Base-by-base conservation (phyloP, 2,329 filamentous ascomycete genomes). In the Neonectria magnoliae region DNA sequence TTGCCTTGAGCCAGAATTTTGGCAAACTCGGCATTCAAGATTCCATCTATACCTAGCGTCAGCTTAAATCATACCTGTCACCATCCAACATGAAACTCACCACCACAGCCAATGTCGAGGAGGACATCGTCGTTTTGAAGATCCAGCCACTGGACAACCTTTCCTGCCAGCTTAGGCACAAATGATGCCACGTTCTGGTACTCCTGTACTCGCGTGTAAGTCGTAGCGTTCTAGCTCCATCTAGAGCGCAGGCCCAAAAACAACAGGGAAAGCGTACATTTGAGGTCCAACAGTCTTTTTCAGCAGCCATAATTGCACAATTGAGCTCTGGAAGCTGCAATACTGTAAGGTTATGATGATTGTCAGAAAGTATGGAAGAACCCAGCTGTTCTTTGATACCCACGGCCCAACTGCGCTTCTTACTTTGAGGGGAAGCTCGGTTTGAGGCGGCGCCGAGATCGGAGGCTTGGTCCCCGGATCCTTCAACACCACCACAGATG, bases 81-180 rank as follows among this genome's bases (percentile, higher is more conserved):
- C 14, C 10, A 25, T 27, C 20, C 0, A 36, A 36, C 6, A n/a
- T 31, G 27, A 22, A 22, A 76, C 79, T 65, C 62, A 87, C 86
- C 88, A 47, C 89, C 89, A 69, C 89, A 91, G 14, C 89, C 89
- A 57, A 91, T 77, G 67, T 91, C 89, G 2, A 91, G 79, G 22
- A 91, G 82, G 16, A 79, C 75, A 72, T 91, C 88, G 67, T 87
- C 83, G 29, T 83, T 81, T 62, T 87, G 81, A 0, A 88, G 82
- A 68, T 89, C 83, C 0, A 91, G 80, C 83, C 87, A 90, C 50
- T 81, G 75, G 11, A 89, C 71, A 5, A 91, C 81, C 64, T 87
- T 89, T 16, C 81, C 82, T 1, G 88, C 84, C 10, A 91, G 79
- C 71, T 88, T 87, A 4, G 89, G 88, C 9, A 91, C 88, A 70